phyloP scores from a whole-genome alignment of 495 filamentous ascomycete genomes.

The Elaphomyces granulatus region DNA sequence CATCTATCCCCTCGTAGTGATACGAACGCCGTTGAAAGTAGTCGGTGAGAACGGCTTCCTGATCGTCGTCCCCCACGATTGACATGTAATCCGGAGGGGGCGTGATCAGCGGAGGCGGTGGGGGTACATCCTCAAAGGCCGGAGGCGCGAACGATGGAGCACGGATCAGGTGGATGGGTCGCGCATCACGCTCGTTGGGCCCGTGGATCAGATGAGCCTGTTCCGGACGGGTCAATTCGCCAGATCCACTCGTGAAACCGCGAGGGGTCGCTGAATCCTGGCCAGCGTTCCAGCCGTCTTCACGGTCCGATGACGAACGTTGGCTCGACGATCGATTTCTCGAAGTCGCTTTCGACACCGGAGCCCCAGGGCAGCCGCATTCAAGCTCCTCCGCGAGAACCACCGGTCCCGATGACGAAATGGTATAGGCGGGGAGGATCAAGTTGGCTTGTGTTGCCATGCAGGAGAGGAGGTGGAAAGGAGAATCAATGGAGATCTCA shows the following conservation, averaged over 20 bases:
- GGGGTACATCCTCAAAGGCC: constrained; percentile 72
- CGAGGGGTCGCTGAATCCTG: constrained; percentile 18
- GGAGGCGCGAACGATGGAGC: constrained; percentile 82
- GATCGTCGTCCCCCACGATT: constrained; percentile 65
- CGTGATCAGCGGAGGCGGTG: constrained; percentile 71
- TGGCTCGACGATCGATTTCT: constrained; percentile 28
- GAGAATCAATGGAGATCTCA: constrained; percentile 97
- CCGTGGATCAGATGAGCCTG: constrained; percentile 22
- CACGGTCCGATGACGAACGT: constrained; percentile 24
- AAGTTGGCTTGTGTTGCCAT: constrained; percentile 87
- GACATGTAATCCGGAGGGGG: constrained; percentile 80
- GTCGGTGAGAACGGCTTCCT: constrained; percentile 66
- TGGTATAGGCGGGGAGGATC: constrained; percentile 70
- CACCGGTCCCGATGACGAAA: constrained; percentile 36
- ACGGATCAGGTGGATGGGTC: constrained; percentile 86
- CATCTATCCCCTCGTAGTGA: constrained; percentile 44
- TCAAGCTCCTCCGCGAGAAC: constrained; percentile 39
- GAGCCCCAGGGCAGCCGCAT: constrained; percentile 67
- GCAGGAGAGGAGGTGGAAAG: constrained; percentile 91
- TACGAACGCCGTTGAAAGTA: constrained; percentile 68
- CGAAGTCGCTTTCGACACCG: constrained; percentile 10
- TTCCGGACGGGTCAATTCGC: constrained; percentile 31
- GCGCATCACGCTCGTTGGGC: constrained; percentile 23
- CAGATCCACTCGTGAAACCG: constrained; percentile 34
- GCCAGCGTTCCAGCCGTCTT: constrained; percentile 7